These are phyloP conservation scores for Berkeleyomyces basicola DNA, from an alignment of 2,329 filamentous ascomycete species.

Conservation along the genomic window DNA sequence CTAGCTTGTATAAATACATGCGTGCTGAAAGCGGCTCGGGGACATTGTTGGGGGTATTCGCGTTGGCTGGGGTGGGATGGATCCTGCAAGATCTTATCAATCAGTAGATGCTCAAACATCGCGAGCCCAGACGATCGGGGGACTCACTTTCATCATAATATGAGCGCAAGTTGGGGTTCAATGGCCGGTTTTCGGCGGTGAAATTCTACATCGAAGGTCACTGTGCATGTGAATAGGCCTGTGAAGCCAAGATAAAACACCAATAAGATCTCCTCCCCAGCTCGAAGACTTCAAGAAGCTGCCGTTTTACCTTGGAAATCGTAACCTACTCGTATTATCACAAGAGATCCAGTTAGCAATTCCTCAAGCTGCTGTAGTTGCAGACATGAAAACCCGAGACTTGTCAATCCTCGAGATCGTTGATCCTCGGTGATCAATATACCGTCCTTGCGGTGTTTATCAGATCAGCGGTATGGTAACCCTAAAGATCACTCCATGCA, in stretches of 20 bases:
- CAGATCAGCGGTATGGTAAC: too few species aligned
- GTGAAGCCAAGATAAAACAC: not conserved
- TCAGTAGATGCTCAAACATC: conserved; percentile 9
- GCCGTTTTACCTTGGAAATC: too few species aligned
- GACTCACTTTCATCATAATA: not conserved
- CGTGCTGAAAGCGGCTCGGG: not conserved
- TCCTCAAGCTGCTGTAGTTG: too few species aligned
- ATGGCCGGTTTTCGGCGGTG: not conserved
- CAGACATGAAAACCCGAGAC: too few species aligned
- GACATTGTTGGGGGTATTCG: not conserved
- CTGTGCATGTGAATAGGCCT: not conserved
- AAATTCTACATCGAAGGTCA: not conserved
- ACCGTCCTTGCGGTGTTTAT: too few species aligned
- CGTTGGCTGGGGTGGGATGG: not conserved
- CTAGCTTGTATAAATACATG: not conserved
- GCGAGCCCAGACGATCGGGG: not conserved
- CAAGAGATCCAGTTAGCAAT: too few species aligned
- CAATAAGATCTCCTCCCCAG: too few species aligned
- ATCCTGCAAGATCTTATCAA: conserved; percentile 13
- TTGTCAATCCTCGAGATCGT: too few species aligned
- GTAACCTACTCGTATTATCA: too few species aligned
- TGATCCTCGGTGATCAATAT: too few species aligned
- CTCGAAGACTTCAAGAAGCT: too few species aligned
- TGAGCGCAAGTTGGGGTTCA: not conserved
- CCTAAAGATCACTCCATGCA: too few species aligned